Base-by-base conservation (phyloP, 2,329 filamentous ascomycete genomes). In the Fusarium aywerte region DNA sequence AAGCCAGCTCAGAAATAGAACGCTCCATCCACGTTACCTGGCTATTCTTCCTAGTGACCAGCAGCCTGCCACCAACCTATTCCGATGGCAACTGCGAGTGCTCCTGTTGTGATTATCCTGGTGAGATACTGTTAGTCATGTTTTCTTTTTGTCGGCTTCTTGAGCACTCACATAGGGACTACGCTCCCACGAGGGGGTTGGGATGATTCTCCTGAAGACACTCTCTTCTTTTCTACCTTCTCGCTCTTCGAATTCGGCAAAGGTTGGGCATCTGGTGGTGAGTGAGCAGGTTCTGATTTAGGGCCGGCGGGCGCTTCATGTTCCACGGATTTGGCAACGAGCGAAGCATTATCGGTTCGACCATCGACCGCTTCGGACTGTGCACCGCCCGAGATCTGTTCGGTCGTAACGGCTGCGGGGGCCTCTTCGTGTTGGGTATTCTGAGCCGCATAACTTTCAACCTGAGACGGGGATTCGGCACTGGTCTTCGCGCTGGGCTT, bases 101-200 rank as follows among this genome's bases (percentile, higher is more conserved):
- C 64, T n/a, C 73, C 71, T 9, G 73, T 62, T 43, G 73, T 69
- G 38, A 74, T 31, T 15, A 73, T 57, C 59, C 73, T 75, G 27
- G 25, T 10, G 21, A 31, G 16, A 25, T 10, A 16, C 31, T 42
- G 42, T 74, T 35, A 74, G 64, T 21, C 10, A 18, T 21, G 27
- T 21, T 47, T 21, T 13, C 31, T 25, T 5, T 5, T 29, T 18
- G 21, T 27, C 10, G 9, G 10, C 15, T n/a, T 16, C 25, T 23
- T 25, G 13, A 35, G 12, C n/a, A 58, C 69, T 58, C 44, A 73
- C 71, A 70, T 61, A n/a, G 66, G 68, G 6, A 68, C 40, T 29
- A 68, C 38, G 32, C 32, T 68, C 50, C 60, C 55, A 32, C 60
- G 50, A 12, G 60, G 38, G 15, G 65, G 52, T 39, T 38, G 39